Percentiles rank a stretch among this genome's conserved stretches.
These are phyloP conservation scores for Diaporthe australafricana DNA, from an alignment of 2,329 filamentous ascomycete genomes.

Conservation along the genomic window DNA sequence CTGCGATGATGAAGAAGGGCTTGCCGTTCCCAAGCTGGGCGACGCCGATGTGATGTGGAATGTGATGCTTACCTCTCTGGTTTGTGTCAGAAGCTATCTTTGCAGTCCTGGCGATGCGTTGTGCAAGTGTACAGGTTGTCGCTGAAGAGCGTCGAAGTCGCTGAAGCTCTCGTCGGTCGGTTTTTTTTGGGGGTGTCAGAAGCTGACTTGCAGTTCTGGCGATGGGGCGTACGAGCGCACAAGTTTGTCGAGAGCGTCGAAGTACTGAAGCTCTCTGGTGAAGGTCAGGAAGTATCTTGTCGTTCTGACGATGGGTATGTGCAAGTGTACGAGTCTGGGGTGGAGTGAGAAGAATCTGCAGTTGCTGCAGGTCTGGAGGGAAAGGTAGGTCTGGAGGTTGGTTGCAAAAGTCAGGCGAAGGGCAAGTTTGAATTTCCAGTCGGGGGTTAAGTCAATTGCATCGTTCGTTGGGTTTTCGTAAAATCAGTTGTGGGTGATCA, in stretches of 20 bases:
- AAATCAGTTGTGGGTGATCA: slow-evolving; percentile 1
- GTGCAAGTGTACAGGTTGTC: slow-evolving; percentile 14
- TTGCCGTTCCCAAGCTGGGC: not conserved
- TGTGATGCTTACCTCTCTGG: not conserved
- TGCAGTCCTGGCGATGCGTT: slow-evolving; percentile 25
- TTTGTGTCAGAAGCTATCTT: slow-evolving; percentile 4
- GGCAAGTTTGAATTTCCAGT: not conserved
- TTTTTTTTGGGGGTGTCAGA: not conserved
- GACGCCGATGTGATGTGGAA: not conserved
- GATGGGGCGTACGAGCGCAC: slow-evolving; percentile 1
- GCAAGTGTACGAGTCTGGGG: not conserved
- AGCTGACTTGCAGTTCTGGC: slow-evolving; percentile 18
- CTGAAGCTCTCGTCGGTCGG: slow-evolving; percentile 8
- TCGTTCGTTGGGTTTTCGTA: not conserved
- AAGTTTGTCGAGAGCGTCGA: slow-evolving; percentile 1
- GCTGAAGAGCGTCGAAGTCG: slow-evolving; percentile 6
- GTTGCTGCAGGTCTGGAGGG: not conserved
- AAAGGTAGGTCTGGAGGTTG: not conserved
- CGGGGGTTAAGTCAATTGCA: not conserved
- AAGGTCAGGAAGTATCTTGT: not conserved
- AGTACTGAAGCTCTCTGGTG: not conserved
- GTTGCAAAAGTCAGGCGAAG: not conserved
- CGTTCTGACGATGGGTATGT: slow-evolving; percentile 8
- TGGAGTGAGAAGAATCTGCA: slow-evolving; percentile 17
- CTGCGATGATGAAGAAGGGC: not conserved